Evolutionary conservation across 2,329 filamentous ascomycete genomes (phyloP).

Genomic region (Clonostachys rhizophaga): DNA sequence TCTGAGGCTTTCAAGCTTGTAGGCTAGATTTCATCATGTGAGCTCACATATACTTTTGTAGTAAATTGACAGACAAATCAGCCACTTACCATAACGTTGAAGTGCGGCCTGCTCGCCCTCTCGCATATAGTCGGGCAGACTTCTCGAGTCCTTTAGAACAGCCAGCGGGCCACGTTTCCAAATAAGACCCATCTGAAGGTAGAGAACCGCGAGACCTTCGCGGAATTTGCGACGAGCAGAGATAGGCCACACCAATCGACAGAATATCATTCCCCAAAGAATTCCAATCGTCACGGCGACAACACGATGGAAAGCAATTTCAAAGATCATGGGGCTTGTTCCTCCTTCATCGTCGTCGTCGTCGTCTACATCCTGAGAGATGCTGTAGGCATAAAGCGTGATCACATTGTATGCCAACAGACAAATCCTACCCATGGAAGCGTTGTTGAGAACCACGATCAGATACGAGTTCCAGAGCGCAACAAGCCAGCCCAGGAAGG

Average conservation of each 20-base stretch:
- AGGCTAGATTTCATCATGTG: constrained; percentile 27
- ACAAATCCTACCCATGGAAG: constrained; percentile 88
- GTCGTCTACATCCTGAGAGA: constrained; percentile 74
- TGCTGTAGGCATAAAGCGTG: constrained; percentile 87
- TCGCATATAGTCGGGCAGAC: constrained; percentile 69
- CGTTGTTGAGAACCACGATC: constrained; percentile 78
- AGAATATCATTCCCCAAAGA: constrained; percentile 88
- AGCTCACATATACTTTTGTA: constrained; percentile 1
- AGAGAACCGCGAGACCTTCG: constrained; percentile 83
- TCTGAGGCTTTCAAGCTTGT: constrained; percentile 69
- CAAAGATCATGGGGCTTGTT: constrained; percentile 74
- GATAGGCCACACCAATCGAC: constrained; percentile 88
- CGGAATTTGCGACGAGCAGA: constrained; percentile 85
- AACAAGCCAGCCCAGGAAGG: constrained; percentile 76
- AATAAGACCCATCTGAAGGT: constrained; percentile 90
- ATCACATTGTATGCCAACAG: constrained; percentile 95
- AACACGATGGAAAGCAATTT: constrained; percentile 85
- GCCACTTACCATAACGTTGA: constrained; percentile 60
- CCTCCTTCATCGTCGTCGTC: constrained; percentile 89
- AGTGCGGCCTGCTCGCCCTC: constrained; percentile 84
- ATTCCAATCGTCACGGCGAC: constrained; percentile 82
- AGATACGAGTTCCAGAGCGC: constrained; percentile 84
- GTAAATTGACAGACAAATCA: too few species aligned
- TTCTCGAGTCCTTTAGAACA: constrained; percentile 58
- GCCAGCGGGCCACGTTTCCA: constrained; percentile 92